A percentile compares a stretch with the other conserved stretches of the same genome.
Conservation (phyloP, 768 basidiomycete genomes). For the Pisolithus microcarpus region DNA sequence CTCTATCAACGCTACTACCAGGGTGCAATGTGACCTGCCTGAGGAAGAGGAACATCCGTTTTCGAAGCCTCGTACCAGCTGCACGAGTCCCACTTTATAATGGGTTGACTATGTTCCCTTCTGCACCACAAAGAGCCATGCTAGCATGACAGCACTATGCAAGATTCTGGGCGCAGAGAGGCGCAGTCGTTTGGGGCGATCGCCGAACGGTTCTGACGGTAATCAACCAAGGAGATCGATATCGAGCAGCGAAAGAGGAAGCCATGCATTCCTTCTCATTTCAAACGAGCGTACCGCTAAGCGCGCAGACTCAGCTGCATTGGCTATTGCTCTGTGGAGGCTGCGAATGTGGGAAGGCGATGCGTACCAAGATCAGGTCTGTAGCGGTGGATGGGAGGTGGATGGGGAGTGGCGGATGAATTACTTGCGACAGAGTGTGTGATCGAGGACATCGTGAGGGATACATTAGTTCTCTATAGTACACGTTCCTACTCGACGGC, state of each 20-base stretch:
- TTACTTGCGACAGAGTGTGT: constrained; percentile 5
- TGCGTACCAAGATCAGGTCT: constrained; percentile 7
- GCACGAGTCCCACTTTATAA: constrained; percentile 60
- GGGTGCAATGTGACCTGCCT: background rate
- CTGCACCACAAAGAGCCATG: constrained; percentile 50
- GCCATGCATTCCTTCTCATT: constrained; percentile 63
- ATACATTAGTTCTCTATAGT: constrained; percentile 9
- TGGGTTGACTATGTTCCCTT: constrained; percentile 57
- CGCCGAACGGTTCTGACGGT: background rate
- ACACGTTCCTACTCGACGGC: constrained; percentile 31
- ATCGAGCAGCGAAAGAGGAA: constrained; percentile 38
- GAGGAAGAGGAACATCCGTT: constrained; percentile 4
- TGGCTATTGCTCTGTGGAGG: constrained; percentile 74
- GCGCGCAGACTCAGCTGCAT: constrained; percentile 53
- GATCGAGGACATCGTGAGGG: background rate
- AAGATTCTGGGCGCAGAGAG: constrained; percentile 45
- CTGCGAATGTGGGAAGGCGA: constrained; percentile 68
- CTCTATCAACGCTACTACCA: constrained; percentile 21
- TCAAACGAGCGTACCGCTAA: constrained; percentile 43
- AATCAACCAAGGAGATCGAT: background rate
- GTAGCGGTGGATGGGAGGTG: constrained; percentile 32
- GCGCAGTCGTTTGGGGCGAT: constrained; percentile 11
- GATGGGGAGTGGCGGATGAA: constrained; percentile 20
- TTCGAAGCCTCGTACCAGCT: constrained; percentile 24
- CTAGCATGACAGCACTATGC: constrained; percentile 43